phyloP scores from a whole-genome alignment of 2,329 filamentous ascomycete genomes.

The Xylaria sp. region DNA sequence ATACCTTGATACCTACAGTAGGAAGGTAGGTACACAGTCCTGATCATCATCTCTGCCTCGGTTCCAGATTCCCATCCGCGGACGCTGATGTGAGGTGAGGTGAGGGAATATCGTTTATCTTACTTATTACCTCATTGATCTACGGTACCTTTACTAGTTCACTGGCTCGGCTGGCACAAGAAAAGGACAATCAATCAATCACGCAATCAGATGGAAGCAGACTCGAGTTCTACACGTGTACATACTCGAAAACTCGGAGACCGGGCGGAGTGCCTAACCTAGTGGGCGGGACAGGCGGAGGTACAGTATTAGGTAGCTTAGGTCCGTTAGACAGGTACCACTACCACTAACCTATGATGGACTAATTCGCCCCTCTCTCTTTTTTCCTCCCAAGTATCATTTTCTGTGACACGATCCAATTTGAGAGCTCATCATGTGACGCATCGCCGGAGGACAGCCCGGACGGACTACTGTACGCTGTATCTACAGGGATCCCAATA shows the following conservation, averaged over 20 bases:
- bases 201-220: not conserved
- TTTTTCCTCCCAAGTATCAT: not conserved
- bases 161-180: not conserved
- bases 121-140: slow-evolving; percentile 3
- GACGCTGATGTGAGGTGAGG: not conserved
- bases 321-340: no score
- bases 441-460: slow-evolving; percentile 8
- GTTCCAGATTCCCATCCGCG: not conserved
- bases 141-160: not conserved
- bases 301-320: not conserved
- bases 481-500: slow-evolving; percentile 14
- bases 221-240: not conserved
- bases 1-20: not conserved
- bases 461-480: slow-evolving; percentile 10
- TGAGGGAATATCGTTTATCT: not conserved
- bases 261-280: not conserved
- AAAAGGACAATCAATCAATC: not conserved
- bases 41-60: not conserved
- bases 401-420: not conserved
- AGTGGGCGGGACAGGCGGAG: slow-evolving; percentile 6
- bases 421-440: slow-evolving; percentile 12
- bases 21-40: not conserved
- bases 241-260: not conserved
- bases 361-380: slow-evolving; percentile 10
- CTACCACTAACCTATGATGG: not conserved